Conservation (phyloP, 1,284 basidiomycete genomes). For the Takashimella koratensis region DNA sequence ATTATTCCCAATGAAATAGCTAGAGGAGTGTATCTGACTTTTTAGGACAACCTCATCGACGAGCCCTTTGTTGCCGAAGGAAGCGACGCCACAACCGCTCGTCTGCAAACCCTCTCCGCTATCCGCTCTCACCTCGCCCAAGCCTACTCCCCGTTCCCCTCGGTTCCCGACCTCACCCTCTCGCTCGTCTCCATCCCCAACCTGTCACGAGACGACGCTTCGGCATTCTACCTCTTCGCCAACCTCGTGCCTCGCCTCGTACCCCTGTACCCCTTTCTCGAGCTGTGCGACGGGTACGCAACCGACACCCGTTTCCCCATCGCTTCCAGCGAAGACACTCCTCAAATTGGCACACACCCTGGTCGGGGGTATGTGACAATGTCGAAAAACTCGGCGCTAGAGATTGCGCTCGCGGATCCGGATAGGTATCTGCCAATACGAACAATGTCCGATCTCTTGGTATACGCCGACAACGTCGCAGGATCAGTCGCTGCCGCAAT, state of each 20-base stretch:
- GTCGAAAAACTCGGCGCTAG: background rate
- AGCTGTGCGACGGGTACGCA: slow-evolving; percentile 48
- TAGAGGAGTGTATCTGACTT: too few relatives aligned
- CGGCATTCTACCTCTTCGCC: slow-evolving; percentile 47
- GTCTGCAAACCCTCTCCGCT: slow-evolving; percentile 12
- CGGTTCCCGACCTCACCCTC: slow-evolving; percentile 8
- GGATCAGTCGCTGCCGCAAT: slow-evolving; percentile 50
- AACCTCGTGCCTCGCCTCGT: slow-evolving; percentile 38
- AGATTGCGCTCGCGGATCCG: slow-evolving; percentile 8
- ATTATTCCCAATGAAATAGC: too few relatives aligned
- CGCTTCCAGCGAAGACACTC: background rate
- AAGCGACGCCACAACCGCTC: background rate
- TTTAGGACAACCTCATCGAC: slow-evolving; percentile 35
- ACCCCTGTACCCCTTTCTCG: slow-evolving; percentile 48
- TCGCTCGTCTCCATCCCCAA: slow-evolving; percentile 23
- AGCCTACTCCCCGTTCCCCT: slow-evolving; percentile 12
- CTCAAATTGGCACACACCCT: too few relatives aligned
- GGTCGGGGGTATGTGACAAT: too few relatives aligned
- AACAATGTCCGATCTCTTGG: slow-evolving; percentile 45
- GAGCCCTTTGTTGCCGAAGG: slow-evolving; percentile 6
- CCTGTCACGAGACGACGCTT: slow-evolving; percentile 15
- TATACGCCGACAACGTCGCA: slow-evolving; percentile 50
- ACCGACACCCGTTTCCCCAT: slow-evolving; percentile 43
- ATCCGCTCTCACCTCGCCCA: slow-evolving; percentile 27
- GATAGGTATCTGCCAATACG: slow-evolving; percentile 40